Conservation (phyloP, 352 stramenopile genomes). For the Phytophthora pinifolia region DNA sequence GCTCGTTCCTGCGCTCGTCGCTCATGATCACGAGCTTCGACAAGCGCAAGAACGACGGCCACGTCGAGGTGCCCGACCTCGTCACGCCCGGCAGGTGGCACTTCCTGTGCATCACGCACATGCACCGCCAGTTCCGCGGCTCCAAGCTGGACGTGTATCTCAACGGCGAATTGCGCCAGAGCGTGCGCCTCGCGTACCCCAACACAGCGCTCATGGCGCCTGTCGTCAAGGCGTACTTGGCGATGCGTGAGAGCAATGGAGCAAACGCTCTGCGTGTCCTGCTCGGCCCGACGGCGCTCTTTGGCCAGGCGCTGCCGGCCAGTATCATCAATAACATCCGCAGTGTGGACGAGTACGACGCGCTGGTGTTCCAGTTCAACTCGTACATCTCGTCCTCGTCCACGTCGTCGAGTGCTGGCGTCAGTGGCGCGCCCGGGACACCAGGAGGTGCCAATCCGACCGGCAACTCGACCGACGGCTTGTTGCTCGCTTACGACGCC, state of each 20-base stretch:
- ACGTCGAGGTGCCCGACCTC: constrained; percentile 71
- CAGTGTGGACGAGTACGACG: constrained; percentile 74
- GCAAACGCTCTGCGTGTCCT: constrained; percentile 57
- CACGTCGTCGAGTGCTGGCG: constrained; percentile 41
- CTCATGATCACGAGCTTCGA: constrained; percentile 83
- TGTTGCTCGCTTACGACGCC: constrained; percentile 68
- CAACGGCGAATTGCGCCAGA: constrained; percentile 74
- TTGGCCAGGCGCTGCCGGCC: constrained; percentile 57
- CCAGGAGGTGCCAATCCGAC: constrained; percentile 24
- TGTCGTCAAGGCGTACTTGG: constrained; percentile 78
- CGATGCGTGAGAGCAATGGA: constrained; percentile 76
- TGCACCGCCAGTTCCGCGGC: constrained; percentile 79
- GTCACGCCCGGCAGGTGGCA: constrained; percentile 73
- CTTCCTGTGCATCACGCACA: constrained; percentile 84
- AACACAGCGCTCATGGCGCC: constrained; percentile 76
- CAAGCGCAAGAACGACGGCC: constrained; percentile 86
- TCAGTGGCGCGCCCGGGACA: constrained; percentile 26
- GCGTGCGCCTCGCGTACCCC: constrained; percentile 72
- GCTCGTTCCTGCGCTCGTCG: constrained; percentile 74
- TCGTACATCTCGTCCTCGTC: constrained; percentile 74
- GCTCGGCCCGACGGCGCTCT: constrained; percentile 59
- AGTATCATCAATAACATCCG: constrained; percentile 67
- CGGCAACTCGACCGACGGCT: constrained; percentile 46
- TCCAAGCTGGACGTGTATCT: constrained; percentile 85
- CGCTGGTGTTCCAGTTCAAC: constrained; percentile 78